A percentile compares a stretch with the other conserved stretches of the same genome.
Evolutionary conservation across 2,329 filamentous ascomycete genomes (phyloP).

Genomic region (Didymella lethalis): DNA sequence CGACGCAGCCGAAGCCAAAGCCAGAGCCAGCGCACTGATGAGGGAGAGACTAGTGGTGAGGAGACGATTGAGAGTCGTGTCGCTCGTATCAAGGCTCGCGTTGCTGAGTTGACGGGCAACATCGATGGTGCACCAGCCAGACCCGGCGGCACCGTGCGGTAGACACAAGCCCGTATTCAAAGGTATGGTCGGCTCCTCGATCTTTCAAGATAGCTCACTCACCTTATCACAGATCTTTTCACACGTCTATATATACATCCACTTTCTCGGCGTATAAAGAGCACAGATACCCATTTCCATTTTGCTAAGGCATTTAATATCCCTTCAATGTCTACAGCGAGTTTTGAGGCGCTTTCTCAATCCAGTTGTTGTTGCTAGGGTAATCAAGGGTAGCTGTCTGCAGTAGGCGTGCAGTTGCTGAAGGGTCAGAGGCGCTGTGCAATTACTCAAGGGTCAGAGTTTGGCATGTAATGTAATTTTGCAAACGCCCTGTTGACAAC

Average conservation of each 20-base stretch:
- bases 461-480: conserved; percentile 12
- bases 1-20: conserved; percentile 64
- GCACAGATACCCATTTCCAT: conserved; percentile 37
- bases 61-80: conserved; percentile 97
- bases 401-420: conserved; percentile 8
- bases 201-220: neutral
- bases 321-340: conserved; percentile 24
- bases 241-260: conserved; percentile 20
- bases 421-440: neutral
- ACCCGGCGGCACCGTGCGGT: conserved; percentile 16
- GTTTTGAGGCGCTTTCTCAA: conserved; percentile 9
- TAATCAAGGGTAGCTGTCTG: conserved; percentile 15
- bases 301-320: conserved; percentile 38
- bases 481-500: conserved; percentile 3
- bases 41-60: conserved; percentile 92
- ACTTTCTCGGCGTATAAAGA: conserved; percentile 35
- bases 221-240: conserved; percentile 11
- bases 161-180: conserved; percentile 2
- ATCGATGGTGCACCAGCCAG: conserved; percentile 39
- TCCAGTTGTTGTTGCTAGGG: conserved; percentile 19
- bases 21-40: conserved; percentile 69
- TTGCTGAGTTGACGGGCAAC: conserved; percentile 84
- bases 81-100: conserved; percentile 95
- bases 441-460: neutral
- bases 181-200: conserved; percentile 1